phyloP scores from a whole-genome alignment of 441 rosid species.

The Gossypium gossypioides region DNA sequence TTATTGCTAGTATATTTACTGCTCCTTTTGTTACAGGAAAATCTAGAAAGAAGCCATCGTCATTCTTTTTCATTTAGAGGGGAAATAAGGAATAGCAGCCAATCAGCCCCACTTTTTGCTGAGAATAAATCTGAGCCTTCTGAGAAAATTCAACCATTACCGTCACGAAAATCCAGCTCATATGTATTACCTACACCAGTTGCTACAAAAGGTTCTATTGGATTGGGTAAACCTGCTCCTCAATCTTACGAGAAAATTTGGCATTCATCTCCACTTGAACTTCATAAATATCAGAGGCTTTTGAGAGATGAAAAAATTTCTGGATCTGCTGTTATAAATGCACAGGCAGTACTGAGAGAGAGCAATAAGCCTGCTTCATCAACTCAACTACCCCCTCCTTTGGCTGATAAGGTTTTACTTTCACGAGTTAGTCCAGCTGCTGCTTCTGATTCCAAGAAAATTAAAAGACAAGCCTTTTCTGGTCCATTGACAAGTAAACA shows the following conservation, averaged over 20 bases:
- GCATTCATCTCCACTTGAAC: slow-evolving; percentile 53
- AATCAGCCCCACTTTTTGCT: slow-evolving; percentile 52
- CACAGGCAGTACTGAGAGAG: slow-evolving; percentile 42
- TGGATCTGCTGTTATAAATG: slow-evolving; percentile 24
- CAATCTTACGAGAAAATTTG: slow-evolving; percentile 19
- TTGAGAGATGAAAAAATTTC: slow-evolving; percentile 35
- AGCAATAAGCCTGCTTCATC: slow-evolving; percentile 36
- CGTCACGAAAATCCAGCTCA: slow-evolving; percentile 47
- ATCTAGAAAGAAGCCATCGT: slow-evolving; percentile 24
- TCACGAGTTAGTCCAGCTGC: slow-evolving; percentile 15
- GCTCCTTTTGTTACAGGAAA: slow-evolving; percentile 44
- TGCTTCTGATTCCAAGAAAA: slow-evolving; percentile 17
- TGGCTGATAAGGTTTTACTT: slow-evolving; percentile 38
- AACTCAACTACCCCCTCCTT: slow-evolving; percentile 34
- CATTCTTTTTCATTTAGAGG: slow-evolving; percentile 36
- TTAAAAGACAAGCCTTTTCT: slow-evolving; percentile 47
- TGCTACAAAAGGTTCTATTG: slow-evolving; percentile 41
- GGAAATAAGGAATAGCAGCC: slow-evolving; percentile 36
- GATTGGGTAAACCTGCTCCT: slow-evolving; percentile 1
- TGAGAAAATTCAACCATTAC: slow-evolving; percentile 35
- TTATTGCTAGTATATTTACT: not conserved
- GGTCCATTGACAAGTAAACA: slow-evolving; percentile 49
- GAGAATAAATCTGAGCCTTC: slow-evolving; percentile 21
- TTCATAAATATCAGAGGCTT: slow-evolving; percentile 19
- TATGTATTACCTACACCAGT: slow-evolving; percentile 62